Evolutionary conservation across 1,139 yeast species (phyloP), one percentile per base, ranked within the genome.

Genomic region (Lodderomyces theae): DNA sequence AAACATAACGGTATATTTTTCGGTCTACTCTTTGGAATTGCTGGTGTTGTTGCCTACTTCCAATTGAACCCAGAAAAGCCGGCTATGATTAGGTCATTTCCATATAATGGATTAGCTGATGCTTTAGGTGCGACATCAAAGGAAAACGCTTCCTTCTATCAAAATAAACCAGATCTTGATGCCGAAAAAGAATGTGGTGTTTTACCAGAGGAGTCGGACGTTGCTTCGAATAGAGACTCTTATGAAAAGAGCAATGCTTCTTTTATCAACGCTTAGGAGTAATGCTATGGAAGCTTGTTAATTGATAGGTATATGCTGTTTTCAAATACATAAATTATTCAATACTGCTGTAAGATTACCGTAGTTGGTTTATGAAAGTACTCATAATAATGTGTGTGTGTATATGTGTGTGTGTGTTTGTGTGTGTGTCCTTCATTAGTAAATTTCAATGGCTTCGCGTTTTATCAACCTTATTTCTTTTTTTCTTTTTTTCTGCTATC

Each of bases 21-120:
- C 54, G 74, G 75, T 9, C 65, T 70, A 36, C 58, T 86, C 41
- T 71, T 75, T 39, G 75, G 75, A 1, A 75, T 83, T 57, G 80
- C 79, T 33, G 74, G 74, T 25, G 49, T 69, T 28, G 69, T 83
- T 52, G 75, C 77, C 61, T 70, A 64, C 53, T 78, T 78, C 54
- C 72, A 77, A 50, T 72, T 80, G 54, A 79, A 80, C 63, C 92
- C 92, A 28, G 90, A 80, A 51, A 78, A 82, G 60, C 85, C 85
- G 37, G 89, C 87, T 40, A 79, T 78, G 69, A 88, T 88, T 43
- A 76, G 95, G 64, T 75, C 82, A 30, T 86, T 73, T 60, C 94
- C 94, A 35, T 73, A 72, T 51, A 85, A 79, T 44, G 95, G 95
- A 5, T 73, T 86, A 51, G 86, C 87, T 54, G 76, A 71, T 59